Base-by-base conservation (phyloP, 2,329 filamentous ascomycete species). In the Neoscytalidium dimidiatum region DNA sequence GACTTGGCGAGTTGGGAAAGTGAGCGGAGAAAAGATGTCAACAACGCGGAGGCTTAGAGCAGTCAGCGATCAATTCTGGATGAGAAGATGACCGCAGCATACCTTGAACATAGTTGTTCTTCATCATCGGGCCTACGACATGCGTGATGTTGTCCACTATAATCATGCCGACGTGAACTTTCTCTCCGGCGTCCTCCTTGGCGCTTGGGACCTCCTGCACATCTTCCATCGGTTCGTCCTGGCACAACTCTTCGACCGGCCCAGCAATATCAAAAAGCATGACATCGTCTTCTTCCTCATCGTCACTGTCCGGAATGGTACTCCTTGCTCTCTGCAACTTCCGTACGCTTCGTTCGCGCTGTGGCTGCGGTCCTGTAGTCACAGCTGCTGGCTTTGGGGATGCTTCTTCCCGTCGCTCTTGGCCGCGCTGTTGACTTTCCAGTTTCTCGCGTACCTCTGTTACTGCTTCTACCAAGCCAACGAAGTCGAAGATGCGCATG, bases 401-500 rank as follows among this genome's bases (percentile, higher is more conserved):
- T n/a, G 9, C 11, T 28, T 44, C 8, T 17, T 26, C 7, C 5
- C 14, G 6, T 3, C 17, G 28, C 8, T 31, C 29, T 8, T 19
- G 33, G 17, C 6, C 67, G 31, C 26, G 53, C 23, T 21, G 35
- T 17, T 60, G 56, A 4, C n/a, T 60, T 52, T 75, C 72, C 5
- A 81, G 64, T 1, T 62, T 72, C n/a, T 78, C 77, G 29, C 75
- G 70, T 38, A 84, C 66, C 69, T 85, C 83, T 0, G 68, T 70
- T 3, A 84, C 66, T 9, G 79, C 79, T 67, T 85, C 83, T 9
- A 75, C 71, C 28, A 84, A 67, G 0, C 83, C 83, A 8, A 78
- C 75, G 43, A 81, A 77, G 68, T 85, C 82, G 68, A 85, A 85
- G 0, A 82, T 79, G 4, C 82, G 77, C 76, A 83, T 82, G 29